Conservation (phyloP, 176 grass and related monocot genomes). For the Luzula sylvatica region DNA sequence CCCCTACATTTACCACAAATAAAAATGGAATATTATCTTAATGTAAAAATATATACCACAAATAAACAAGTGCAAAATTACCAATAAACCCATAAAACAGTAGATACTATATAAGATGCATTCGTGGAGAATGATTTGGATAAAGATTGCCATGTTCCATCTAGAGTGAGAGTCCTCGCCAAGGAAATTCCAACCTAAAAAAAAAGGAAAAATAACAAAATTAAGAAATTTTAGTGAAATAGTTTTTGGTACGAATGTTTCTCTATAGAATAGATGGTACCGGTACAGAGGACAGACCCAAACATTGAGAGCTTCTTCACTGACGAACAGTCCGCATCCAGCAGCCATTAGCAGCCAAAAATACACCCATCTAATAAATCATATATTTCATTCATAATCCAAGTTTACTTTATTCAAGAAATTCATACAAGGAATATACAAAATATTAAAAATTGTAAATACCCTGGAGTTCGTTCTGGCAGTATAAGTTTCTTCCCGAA, state of each 20-base stretch:
- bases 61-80: conserved; percentile 24
- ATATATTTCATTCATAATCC: too few relatives aligned
- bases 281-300: conserved; percentile 81
- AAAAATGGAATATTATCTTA: background rate
- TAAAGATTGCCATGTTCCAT: conserved; percentile 74
- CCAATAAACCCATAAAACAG: conserved; percentile 89
- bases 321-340: conserved; percentile 80
- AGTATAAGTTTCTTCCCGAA: conserved; percentile 67
- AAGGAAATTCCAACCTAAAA: conserved; percentile 81
- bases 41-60: background rate
- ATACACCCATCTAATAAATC: conserved; percentile 59
- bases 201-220: conserved; percentile 11
- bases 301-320: conserved; percentile 87
- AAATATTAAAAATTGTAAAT: conserved; percentile 7
- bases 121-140: conserved; percentile 52
- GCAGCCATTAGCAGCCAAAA: conserved; percentile 90
- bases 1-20: conserved; percentile 44
- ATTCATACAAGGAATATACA: background rate
- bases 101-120: conserved; percentile 70
- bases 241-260: conserved; percentile 20
- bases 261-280: conserved; percentile 38
- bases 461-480: conserved; percentile 73
- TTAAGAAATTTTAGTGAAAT: conserved; percentile 1
- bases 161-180: conserved; percentile 58
- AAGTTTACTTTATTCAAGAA: too few relatives aligned